A percentile compares a stretch with the other conserved stretches of the same genome.
Evolutionary conservation across 148 eudicot genomes (phyloP).

Genomic region (Fagopyrum esculentum): DNA sequence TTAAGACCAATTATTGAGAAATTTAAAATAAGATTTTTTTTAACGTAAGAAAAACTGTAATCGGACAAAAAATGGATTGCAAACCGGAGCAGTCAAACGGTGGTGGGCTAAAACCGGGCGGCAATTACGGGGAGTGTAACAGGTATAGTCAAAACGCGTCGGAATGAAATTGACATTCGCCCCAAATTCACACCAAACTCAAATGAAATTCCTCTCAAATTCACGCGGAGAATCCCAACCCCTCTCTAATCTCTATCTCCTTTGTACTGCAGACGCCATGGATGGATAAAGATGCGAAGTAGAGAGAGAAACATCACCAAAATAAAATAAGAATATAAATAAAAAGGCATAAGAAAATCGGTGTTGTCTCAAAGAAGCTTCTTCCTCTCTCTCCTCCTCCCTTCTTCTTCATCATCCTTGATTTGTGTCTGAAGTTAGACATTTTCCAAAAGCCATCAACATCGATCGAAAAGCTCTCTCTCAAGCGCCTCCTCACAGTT

Average conservation of each 20-base stretch:
- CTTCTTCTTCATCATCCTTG: background rate
- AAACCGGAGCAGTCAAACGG: constrained; percentile 7
- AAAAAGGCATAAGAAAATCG: constrained; percentile 13
- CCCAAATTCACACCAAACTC: constrained; percentile 21
- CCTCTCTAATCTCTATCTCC: background rate
- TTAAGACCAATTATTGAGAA: too few relatives aligned
- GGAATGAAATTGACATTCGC: constrained; percentile 19
- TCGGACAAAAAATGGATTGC: background rate
- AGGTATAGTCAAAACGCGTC: constrained; percentile 24
- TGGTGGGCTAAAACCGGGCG: constrained; percentile 11
- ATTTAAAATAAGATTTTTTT: too few relatives aligned
- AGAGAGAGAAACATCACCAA: background rate
- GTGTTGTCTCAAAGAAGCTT: constrained; percentile 20
- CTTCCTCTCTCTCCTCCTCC: background rate
- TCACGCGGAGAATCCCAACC: constrained; percentile 15
- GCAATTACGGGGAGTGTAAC: constrained; percentile 7
- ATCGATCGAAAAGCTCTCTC: constrained; percentile 5
- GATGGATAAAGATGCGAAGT: constrained; percentile 7
- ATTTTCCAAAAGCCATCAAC: background rate
- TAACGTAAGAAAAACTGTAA: background rate
- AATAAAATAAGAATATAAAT: background rate
- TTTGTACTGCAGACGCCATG: background rate
- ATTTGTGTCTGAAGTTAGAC: background rate
- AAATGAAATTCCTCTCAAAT: background rate
- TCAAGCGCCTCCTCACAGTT: background rate